A percentile compares a stretch with the other conserved stretches of the same genome.
phyloP scores from a whole-genome alignment of 2,329 filamentous ascomycete species.

The Aspergillus fumigatus region DNA sequence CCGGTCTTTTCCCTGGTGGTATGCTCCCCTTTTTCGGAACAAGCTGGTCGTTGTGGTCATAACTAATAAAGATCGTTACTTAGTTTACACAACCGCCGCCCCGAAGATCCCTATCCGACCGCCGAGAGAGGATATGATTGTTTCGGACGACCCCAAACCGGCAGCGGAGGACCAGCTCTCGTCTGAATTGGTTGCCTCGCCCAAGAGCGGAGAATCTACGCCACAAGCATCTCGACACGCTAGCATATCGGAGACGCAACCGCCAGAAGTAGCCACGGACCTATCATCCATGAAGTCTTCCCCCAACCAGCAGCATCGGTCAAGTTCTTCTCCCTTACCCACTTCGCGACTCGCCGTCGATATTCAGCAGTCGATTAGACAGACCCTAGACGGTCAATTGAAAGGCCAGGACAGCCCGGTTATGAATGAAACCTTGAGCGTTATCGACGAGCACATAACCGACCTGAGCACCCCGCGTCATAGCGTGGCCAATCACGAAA shows the following conservation, averaged over 20 bases:
- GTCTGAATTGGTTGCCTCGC: slow-evolving; percentile 20
- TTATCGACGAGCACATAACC: slow-evolving; percentile 96
- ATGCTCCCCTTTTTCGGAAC: slow-evolving; percentile 10
- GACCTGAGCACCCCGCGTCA: slow-evolving; percentile 66
- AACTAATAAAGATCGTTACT: background rate
- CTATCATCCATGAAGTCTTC: slow-evolving; percentile 14
- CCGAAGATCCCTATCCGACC: slow-evolving; percentile 23
- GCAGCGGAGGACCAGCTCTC: slow-evolving; percentile 11
- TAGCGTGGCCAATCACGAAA: slow-evolving; percentile 46
- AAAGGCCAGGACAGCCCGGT: slow-evolving; percentile 65
- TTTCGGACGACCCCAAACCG: slow-evolving; percentile 10
- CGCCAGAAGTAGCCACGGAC: slow-evolving; percentile 14
- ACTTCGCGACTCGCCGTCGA: slow-evolving; percentile 30
- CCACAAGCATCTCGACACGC: slow-evolving; percentile 39
- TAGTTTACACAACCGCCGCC: slow-evolving; percentile 24
- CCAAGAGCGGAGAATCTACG: slow-evolving; percentile 33
- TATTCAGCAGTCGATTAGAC: slow-evolving; percentile 42
- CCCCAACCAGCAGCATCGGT: slow-evolving; percentile 26
- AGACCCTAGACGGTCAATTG: slow-evolving; percentile 48
- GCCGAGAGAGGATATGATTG: slow-evolving; percentile 12
- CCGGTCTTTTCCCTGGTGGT: slow-evolving; percentile 48
- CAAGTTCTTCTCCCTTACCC: slow-evolving; percentile 35
- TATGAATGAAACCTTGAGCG: slow-evolving; percentile 89
- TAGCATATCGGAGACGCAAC: slow-evolving; percentile 29
- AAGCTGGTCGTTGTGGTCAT: background rate